These are phyloP conservation scores for Phtheirospermum japonicum DNA, from an alignment of 257 asterid genomes.

Conservation along the genomic window DNA sequence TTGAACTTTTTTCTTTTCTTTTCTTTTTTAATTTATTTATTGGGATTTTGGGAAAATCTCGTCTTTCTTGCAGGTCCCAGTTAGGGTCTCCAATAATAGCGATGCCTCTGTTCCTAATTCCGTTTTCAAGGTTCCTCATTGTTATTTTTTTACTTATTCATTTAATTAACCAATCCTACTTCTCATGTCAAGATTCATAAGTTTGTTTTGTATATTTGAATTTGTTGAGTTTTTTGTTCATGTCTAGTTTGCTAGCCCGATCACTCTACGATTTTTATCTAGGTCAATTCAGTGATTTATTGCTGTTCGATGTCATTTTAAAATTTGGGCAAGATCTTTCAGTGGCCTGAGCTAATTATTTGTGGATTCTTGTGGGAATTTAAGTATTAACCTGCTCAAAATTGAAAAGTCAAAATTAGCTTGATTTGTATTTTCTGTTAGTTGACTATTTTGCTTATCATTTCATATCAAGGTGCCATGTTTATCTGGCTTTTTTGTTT, in stretches of 20 bases:
- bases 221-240: too few species aligned
- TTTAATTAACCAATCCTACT: too few species aligned
- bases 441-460: neutral
- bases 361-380: conserved; percentile 8
- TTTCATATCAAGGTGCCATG: too few species aligned
- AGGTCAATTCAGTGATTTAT: neutral
- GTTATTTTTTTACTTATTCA: neutral
- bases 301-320: neutral
- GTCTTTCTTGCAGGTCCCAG: conserved; percentile 47
- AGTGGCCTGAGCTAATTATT: neutral
- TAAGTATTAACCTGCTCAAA: neutral
- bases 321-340: conserved; percentile 6
- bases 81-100: conserved; percentile 38
- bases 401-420: neutral
- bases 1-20: neutral
- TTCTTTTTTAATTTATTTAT: conserved; percentile 13
- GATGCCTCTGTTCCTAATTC: conserved; percentile 48
- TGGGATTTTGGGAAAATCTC: neutral
- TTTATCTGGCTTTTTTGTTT: too few species aligned
- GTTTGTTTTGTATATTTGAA: too few species aligned
- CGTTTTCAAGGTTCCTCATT: conserved; percentile 45
- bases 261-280: neutral
- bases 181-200: too few species aligned
- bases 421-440: neutral
- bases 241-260: too few species aligned